These are phyloP conservation scores for Halophytophthora polymorphica DNA, from an alignment of 352 stramenopile genomes.

Conservation along the genomic window DNA sequence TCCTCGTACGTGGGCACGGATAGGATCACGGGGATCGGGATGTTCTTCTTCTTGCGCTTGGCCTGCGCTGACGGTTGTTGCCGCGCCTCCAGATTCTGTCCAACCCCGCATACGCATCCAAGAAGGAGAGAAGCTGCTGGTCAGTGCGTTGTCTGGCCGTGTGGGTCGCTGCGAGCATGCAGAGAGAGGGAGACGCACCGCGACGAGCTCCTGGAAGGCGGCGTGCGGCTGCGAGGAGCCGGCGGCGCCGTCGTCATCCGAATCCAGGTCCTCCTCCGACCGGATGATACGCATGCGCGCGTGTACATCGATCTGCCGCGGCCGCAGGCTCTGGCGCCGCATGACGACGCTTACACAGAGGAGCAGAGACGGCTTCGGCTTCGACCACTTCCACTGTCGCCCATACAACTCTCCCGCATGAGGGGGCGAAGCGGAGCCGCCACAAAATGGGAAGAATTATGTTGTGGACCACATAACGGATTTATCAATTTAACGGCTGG, in stretches of 20 bases:
- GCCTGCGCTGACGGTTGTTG: constrained; percentile 29
- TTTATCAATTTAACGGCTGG: too few relatives aligned
- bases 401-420: too few relatives aligned
- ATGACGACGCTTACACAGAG: constrained; percentile 19
- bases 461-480: too few relatives aligned
- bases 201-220: constrained; percentile 75
- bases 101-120: constrained; percentile 6
- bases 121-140: neutral
- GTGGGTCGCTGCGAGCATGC: too few relatives aligned
- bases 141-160: too few relatives aligned
- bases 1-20: constrained; percentile 63
- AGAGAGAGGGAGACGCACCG: constrained; percentile 27
- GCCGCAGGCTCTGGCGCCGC: constrained; percentile 80
- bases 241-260: constrained; percentile 53
- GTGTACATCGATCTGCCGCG: constrained; percentile 87
- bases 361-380: constrained; percentile 3
- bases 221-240: constrained; percentile 31
- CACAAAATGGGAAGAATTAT: too few relatives aligned
- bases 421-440: too few relatives aligned
- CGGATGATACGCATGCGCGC: constrained; percentile 83
- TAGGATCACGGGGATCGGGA: constrained; percentile 81
- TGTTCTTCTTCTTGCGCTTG: constrained; percentile 84
- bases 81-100: constrained; percentile 62
- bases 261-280: constrained; percentile 71
- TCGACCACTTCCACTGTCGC: too few relatives aligned